Evolutionary conservation across 495 filamentous ascomycete genomes (phyloP).

Genomic region (Usnea hakonensis): DNA sequence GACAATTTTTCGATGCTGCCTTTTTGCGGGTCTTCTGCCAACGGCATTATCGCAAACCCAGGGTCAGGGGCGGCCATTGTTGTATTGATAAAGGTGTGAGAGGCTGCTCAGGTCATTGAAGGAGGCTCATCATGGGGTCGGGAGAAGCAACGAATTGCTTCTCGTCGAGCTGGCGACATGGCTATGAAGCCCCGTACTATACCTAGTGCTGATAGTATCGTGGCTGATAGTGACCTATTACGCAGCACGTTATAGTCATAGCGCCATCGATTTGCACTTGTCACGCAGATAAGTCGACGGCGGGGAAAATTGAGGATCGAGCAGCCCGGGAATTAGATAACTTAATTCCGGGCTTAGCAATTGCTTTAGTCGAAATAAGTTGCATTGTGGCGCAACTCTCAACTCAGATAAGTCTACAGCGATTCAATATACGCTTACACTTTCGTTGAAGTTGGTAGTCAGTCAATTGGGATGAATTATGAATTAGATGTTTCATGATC

Average conservation of each 20-base stretch:
- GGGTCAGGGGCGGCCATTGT: constrained; percentile 25
- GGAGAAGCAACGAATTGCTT: not conserved
- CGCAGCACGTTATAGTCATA: not conserved
- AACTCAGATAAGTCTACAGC: too few relatives aligned
- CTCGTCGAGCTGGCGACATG: not conserved
- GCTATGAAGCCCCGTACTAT: too few relatives aligned
- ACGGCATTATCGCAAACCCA: constrained; percentile 16
- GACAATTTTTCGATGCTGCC: constrained; percentile 16
- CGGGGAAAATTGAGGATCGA: too few relatives aligned
- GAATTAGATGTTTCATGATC: too few relatives aligned
- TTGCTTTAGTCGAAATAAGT: too few relatives aligned
- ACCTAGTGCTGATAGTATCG: not conserved
- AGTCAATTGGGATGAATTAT: too few relatives aligned
- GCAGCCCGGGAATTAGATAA: too few relatives aligned
- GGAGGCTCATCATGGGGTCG: not conserved
- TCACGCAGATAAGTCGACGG: constrained; percentile 7
- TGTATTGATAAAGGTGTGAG: not conserved
- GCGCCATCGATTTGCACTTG: not conserved
- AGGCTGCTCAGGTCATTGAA: not conserved
- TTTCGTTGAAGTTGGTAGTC: too few relatives aligned
- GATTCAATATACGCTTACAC: too few relatives aligned
- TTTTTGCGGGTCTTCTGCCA: constrained; percentile 18
- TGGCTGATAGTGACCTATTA: not conserved
- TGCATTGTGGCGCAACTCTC: too few relatives aligned
- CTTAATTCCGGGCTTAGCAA: too few relatives aligned